Conservation (phyloP, 441 rosid species). For the Euphorbia corollata region DNA sequence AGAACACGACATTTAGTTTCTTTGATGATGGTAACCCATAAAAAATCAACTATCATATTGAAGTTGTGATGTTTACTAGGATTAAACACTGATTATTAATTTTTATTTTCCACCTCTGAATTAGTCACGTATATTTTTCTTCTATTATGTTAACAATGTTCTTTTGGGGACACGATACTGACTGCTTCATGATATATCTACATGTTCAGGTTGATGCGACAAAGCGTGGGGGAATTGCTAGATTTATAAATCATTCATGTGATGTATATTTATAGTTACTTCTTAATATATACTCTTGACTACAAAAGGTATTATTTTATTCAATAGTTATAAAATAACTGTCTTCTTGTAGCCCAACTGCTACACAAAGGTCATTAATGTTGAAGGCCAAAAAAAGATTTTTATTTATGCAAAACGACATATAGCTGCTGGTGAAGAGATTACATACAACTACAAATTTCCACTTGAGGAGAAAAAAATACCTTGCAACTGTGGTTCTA, state of each 20-base stretch:
- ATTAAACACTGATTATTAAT: not conserved
- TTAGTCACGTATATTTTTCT: not conserved
- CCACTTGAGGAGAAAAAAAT: conserved; percentile 94
- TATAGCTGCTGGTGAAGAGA: conserved; percentile 84
- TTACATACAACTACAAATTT: conserved; percentile 93
- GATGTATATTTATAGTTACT: conserved; percentile 45
- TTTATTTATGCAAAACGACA: conserved; percentile 93
- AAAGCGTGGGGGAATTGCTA: conserved; percentile 96
- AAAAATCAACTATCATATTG: not conserved
- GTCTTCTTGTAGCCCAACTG: conserved; percentile 76
- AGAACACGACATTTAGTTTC: not conserved
- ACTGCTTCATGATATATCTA: conserved; percentile 10
- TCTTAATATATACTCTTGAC: conserved; percentile 16
- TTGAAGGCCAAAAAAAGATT: conserved; percentile 88
- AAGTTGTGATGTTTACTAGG: not conserved
- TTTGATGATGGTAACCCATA: not conserved
- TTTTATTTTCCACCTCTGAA: not conserved
- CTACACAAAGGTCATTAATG: conserved; percentile 92
- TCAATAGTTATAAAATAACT: conserved; percentile 20
- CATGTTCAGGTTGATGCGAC: conserved; percentile 85
- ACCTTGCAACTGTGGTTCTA: conserved; percentile 95
- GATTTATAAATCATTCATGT: conserved; percentile 98
- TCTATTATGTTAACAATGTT: not conserved
- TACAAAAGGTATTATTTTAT: conserved; percentile 21
- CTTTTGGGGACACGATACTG: conserved; percentile 7